Base-by-base conservation (phyloP, 108 stramenopile genomes). In the Bacterosira constricta region DNA sequence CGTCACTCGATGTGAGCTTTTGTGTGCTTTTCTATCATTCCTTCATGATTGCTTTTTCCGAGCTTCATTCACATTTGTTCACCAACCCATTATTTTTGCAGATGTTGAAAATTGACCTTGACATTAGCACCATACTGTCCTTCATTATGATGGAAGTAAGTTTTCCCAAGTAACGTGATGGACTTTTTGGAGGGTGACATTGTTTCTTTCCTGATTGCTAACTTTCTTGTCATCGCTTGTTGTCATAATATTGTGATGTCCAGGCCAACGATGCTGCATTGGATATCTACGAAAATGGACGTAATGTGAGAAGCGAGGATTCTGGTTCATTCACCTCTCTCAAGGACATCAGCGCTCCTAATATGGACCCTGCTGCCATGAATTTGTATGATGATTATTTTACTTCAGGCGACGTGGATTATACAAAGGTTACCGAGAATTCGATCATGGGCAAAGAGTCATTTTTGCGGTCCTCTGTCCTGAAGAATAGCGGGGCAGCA, bases 211-310 rank as follows among this genome's bases (percentile, higher is more conserved):
- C 35, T 8, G 20, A 20, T 27, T 34, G n/a, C n/a, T n/a, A n/a
- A n/a, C n/a, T n/a, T n/a, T n/a, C n/a, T n/a, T n/a, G n/a, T n/a
- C n/a, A 2, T 23, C 23, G 46, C 5, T 38, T 36, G 0, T n/a
- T 56, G 17, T 32, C 55, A 54, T 35, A 56, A n/a, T n/a, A n/a
- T n/a, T n/a, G n/a, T n/a, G n/a, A n/a, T n/a, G n/a, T n/a, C n/a
- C 52, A 54, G 54, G 74, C 76, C 49, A 75, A 86, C 64, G 52
- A 63, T 71, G 41, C 54, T 35, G 92, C 92, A 3, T 38, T 46
- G 26, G 88, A 90, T 46, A 32, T 85, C 18, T 94, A 87, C 54
- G 37, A 50, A 9, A 65, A 79, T 45, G 93, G 93, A 20, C 75
- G 73, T 18, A 90, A 90, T 74, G 55, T 69, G 29, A 38, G 38